Evolutionary conservation across 257 asterid genomes (phyloP), one percentile per base, ranked within the genome.

Genomic region (Marsdenia floribunda): DNA sequence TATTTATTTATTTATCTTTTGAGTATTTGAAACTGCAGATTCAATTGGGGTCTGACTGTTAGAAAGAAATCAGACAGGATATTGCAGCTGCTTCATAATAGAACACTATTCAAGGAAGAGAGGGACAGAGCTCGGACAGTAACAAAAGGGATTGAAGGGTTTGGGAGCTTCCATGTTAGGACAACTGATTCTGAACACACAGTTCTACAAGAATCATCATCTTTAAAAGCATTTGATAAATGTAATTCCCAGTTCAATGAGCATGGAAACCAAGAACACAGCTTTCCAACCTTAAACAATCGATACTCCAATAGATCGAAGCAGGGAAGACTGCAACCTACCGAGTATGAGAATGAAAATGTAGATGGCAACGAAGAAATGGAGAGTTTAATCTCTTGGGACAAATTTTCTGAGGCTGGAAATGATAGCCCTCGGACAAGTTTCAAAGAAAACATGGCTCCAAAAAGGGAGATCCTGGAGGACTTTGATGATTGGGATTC

Each of bases 141-240:
- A 68, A 84, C 95, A n/a, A 84, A 95, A 86, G 97, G 88, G 72
- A 90, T 91, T 66, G 71, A 93, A 82, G 98, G 97, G 13, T 93
- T 93, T 70, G 98, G 98, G 16, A 91, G 97, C 86, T 90, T 93
- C 77, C 49, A 76, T 77, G 60, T 24, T 37, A 85, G 86, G 71
- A 80, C 49, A 44, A 44, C 68, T 69, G 61, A 83, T 69, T 78
- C 87, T 8, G 79, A 37, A 19, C 79, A 88, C 63, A 81, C 55
- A 55, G 44, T 76, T 75, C 63, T 42, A 11, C 78, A 79, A 12
- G 80, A 78, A 66, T 64, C 92, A 69, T 59, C 92, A 54, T 76
- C 89, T 11, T 2, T 12, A 0, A 88, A 79, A 79, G 29, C 87
- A 54, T 82, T 83, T 68, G 85, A 59, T 29, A 82, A 90, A 70